phyloP scores from a whole-genome alignment of 768 basidiomycete species.

The Panaeolus cyanescens region DNA sequence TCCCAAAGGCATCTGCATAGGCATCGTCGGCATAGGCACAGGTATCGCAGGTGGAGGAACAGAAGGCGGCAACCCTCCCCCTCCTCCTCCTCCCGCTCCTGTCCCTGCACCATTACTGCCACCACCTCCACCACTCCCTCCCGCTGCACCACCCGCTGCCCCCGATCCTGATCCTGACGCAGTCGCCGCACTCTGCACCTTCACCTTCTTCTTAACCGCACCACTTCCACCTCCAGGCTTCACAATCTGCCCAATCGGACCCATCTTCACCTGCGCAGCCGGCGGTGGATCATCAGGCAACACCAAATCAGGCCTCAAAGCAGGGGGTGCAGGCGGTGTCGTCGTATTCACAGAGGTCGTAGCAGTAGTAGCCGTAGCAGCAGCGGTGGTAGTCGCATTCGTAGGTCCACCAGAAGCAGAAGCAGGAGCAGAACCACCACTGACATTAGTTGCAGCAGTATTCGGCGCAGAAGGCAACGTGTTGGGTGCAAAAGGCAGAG shows the following conservation, averaged over 20 bases:
- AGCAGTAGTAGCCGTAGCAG: conserved; percentile 15
- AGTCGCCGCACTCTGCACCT: conserved; percentile 13
- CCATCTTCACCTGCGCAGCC: conserved; percentile 66
- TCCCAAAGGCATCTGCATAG: background rate
- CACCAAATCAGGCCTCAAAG: conserved; percentile 27
- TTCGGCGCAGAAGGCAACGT: background rate
- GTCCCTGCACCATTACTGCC: background rate
- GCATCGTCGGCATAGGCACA: background rate
- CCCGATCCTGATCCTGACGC: conserved; percentile 19
- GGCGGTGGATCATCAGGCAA: conserved; percentile 69
- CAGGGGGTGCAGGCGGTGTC: conserved; percentile 15
- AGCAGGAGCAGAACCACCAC: conserved; percentile 18
- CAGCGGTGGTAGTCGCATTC: background rate
- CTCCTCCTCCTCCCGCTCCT: background rate
- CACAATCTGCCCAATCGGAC: conserved; percentile 76
- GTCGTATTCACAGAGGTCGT: too few relatives aligned
- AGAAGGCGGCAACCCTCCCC: too few relatives aligned
- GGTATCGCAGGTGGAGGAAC: background rate
- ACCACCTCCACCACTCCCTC: background rate
- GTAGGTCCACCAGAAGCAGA: background rate
- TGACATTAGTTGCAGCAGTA: conserved; percentile 8
- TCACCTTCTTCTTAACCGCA: conserved; percentile 61
- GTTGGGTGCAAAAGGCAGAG: background rate
- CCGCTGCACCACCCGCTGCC: conserved; percentile 20
- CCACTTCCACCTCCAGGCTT: conserved; percentile 46